Base-by-base conservation (phyloP, 2,329 filamentous ascomycete genomes). In the Colletotrichum sp. region DNA sequence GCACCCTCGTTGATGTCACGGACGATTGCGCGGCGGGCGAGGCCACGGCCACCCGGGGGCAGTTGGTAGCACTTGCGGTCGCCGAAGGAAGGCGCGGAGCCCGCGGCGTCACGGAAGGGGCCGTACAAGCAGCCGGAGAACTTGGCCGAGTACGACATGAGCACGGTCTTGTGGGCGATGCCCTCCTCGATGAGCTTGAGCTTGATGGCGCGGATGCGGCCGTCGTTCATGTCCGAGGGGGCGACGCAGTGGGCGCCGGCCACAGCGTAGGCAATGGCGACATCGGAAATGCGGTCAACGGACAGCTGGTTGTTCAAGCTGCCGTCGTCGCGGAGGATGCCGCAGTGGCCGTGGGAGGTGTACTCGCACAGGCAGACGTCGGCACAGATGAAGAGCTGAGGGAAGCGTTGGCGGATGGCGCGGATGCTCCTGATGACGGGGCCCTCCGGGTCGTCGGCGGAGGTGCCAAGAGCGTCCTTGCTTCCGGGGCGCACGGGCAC, bases 291-390 rank as follows among this genome's bases (percentile, higher is more conserved):
- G 77, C 97, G 94, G 82, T 98, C 96, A 11, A 98, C 96, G 5
- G 96, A 98, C 63, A 98, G 91, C 78, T 93, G 92, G 83, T 99
- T 98, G 90, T 98, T 98, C 76, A 99, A 90, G 77, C 93, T 94
- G 77, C 96, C 96, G 83, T 99, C 97, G 79, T 98, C 96, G 73
- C 96, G 93, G 61, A 99, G 90, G 80, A 99, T 98, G 69, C 97
- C 97, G 83, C 97, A 99, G 88, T 99, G 97, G 60, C 97, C 97
- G 85, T 99, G 97, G 8, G 95, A 97, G 1, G 97, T 99, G 87
- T 99, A 99, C 86, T 99, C 97, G 90, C 97, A 99, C 9, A 99
- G 93, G 83, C 97, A 98, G 74, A 99, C 97, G 83, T 99, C 97
- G 76, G 94, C 93, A 79, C 94, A 93, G 80, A 99, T 95, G 87